Percentiles rank a stretch among this genome's conserved stretches.
Evolutionary conservation across 179 eudicot species (phyloP).

Genomic region (Carnegiea gigantea): DNA sequence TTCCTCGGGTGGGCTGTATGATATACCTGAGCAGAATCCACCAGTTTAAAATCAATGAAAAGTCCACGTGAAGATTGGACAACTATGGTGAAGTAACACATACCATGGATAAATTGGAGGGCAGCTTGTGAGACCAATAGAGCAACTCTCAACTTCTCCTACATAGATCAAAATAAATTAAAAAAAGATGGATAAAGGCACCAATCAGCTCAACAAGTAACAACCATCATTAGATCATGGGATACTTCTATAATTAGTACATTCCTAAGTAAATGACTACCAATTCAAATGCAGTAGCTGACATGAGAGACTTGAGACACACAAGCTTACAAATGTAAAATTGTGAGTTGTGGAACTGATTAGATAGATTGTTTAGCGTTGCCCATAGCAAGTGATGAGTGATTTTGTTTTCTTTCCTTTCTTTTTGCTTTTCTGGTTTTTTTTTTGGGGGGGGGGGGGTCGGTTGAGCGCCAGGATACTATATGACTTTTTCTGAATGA

Average conservation of each 20-base stretch:
- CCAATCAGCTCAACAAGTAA: neutral
- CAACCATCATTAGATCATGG: neutral
- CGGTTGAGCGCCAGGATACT: no score
- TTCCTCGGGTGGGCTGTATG: constrained; percentile 33
- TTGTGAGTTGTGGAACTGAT: no score
- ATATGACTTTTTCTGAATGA: no score
- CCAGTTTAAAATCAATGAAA: neutral
- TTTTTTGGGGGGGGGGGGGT: no score
- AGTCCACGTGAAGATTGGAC: neutral
- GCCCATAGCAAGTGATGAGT: no score
- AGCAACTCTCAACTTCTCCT: constrained; percentile 35
- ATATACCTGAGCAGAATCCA: constrained; percentile 24
- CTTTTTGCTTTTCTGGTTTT: no score
- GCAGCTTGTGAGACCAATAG: constrained; percentile 38
- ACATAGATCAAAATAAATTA: neutral
- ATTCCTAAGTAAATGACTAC: neutral
- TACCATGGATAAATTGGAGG: constrained; percentile 36
- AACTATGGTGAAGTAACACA: neutral
- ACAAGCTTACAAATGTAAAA: no score
- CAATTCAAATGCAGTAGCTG: neutral
- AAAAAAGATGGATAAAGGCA: neutral
- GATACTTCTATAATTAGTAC: neutral
- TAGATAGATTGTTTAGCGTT: no score
- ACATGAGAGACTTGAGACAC: no score
- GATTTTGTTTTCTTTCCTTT: no score